phyloP scores from a whole-genome alignment of 805 yeast species.

The Metschnikowia picachoensis region DNA sequence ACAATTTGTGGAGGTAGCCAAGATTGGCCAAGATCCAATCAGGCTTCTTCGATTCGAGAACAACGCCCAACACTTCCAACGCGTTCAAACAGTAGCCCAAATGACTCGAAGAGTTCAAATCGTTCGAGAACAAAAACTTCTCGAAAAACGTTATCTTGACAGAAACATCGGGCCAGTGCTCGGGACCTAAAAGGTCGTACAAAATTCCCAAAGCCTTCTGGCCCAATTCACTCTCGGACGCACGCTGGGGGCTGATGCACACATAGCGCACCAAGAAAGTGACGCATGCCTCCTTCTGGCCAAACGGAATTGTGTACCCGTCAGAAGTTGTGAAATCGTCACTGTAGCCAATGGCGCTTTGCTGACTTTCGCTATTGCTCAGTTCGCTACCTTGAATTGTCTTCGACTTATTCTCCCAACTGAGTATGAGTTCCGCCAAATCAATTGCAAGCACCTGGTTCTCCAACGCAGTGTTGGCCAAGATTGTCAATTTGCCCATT shows the following conservation, averaged over 20 bases:
- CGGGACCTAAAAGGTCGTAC: constrained; percentile 65
- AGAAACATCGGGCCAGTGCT: constrained; percentile 84
- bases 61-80: constrained; percentile 79
- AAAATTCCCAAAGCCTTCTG: constrained; percentile 76
- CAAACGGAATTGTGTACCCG: constrained; percentile 61
- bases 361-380: background rate
- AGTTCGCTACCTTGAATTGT: background rate
- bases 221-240: constrained; percentile 79
- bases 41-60: constrained; percentile 69
- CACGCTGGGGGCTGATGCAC: constrained; percentile 80
- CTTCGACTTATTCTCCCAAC: constrained; percentile 59
- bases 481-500: constrained; percentile 82
- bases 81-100: constrained; percentile 86
- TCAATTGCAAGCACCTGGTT: constrained; percentile 86
- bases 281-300: constrained; percentile 84
- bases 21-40: constrained; percentile 78
- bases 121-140: constrained; percentile 75
- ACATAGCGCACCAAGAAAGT: constrained; percentile 84
- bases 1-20: constrained; percentile 60
- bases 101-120: constrained; percentile 62
- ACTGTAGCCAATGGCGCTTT: background rate
- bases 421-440: constrained; percentile 75
- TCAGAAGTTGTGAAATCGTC: constrained; percentile 46
- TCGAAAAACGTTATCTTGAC: constrained; percentile 86
- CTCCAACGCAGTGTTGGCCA: constrained; percentile 73